These are phyloP conservation scores for Lichtheimia ornata DNA, from an alignment of 371 early-diverging fungal species.

Conservation along the genomic window DNA sequence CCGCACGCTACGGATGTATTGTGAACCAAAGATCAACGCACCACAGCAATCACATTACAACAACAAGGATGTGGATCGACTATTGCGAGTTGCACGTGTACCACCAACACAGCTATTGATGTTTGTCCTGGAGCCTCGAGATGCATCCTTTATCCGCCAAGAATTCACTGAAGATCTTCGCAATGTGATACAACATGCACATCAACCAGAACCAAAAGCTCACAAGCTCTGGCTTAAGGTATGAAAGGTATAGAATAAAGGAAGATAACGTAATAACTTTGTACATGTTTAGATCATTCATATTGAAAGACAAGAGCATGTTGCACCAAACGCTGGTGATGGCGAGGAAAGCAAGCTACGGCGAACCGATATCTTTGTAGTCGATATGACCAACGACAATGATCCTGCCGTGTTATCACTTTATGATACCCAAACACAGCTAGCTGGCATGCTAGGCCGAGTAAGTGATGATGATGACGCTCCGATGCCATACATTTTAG, in stretches of 20 bases:
- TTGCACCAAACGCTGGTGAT: constrained; percentile 1
- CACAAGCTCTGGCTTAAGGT: constrained; percentile 41
- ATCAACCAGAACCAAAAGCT: background rate
- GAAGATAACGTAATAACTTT: too few species aligned
- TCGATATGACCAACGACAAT: constrained; percentile 36
- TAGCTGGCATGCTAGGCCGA: constrained; percentile 26
- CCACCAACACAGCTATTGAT: constrained; percentile 36
- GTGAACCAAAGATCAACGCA: constrained; percentile 23
- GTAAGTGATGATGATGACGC: constrained; percentile 10
- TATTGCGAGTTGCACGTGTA: constrained; percentile 23
- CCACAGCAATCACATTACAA: constrained; percentile 15
- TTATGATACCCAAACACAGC: constrained; percentile 30
- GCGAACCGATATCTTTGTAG: constrained; percentile 30
- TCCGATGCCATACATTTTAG: background rate
- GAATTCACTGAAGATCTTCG: constrained; percentile 26
- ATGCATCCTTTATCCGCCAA: constrained; percentile 25
- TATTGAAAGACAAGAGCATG: constrained; percentile 29
- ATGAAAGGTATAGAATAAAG: background rate
- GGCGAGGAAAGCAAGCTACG: constrained; percentile 15
- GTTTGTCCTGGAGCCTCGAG: constrained; percentile 27
- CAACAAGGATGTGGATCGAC: constrained; percentile 11
- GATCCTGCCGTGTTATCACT: constrained; percentile 30
- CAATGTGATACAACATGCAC: background rate
- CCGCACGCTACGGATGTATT: constrained; percentile 28
- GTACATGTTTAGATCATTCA: constrained; percentile 22